These are phyloP conservation scores for Scenedesmus sp. DNA, from an alignment of 163 green algal species.

Conservation along the genomic window DNA sequence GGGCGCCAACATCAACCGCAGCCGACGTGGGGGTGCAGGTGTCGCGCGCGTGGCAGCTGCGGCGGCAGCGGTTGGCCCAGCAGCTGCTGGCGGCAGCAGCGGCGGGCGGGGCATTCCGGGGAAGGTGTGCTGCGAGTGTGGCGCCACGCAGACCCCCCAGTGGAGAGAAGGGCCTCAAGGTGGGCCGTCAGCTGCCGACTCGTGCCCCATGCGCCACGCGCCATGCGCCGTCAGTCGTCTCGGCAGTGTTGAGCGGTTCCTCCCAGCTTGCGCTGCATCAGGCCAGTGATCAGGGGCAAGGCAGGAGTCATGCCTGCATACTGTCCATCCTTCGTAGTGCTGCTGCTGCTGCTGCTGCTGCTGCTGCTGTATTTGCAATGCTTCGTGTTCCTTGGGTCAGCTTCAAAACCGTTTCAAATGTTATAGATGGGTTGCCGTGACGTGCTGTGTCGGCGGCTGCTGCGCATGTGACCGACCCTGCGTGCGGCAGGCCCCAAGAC, in stretches of 20 bases:
- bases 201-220: no score
- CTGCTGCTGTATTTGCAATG: background rate
- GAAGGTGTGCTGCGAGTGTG: constrained; percentile 68
- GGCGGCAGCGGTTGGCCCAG: background rate
- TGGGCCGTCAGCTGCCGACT: no score
- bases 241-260: no score
- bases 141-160: constrained; percentile 66
- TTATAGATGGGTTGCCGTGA: no score
- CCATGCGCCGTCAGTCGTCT: no score
- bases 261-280: no score
- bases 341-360: constrained; percentile 10
- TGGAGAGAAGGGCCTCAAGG: constrained; percentile 60
- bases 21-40: constrained; percentile 3
- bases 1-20: constrained; percentile 14
- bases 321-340: background rate
- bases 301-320: no score
- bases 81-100: background rate
- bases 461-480: no score
- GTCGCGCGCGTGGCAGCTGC: constrained; percentile 8
- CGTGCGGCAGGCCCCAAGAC: constrained; percentile 82
- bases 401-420: no score
- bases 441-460: no score
- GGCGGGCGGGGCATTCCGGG: constrained; percentile 42
- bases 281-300: no score
- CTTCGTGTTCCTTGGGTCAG: background rate